phyloP scores from a whole-genome alignment of 192 early-diverging fungal species.

The Martensiomyces pterosporus region DNA sequence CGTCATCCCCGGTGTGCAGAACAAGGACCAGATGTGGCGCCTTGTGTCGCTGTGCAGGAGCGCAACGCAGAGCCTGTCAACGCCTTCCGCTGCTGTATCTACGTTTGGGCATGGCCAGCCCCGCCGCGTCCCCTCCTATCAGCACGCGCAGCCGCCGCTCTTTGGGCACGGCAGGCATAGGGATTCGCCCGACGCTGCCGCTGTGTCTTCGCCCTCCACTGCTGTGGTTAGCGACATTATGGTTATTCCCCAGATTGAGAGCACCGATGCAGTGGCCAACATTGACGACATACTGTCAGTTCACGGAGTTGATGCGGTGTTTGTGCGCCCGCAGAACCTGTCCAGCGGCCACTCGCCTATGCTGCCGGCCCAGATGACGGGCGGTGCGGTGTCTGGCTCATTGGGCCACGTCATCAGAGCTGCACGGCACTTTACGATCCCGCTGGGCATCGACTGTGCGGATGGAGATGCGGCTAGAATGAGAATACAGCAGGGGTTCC shows the following conservation, averaged over 20 bases:
- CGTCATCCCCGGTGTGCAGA: constrained; percentile 28
- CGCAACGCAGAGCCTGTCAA: too few relatives aligned
- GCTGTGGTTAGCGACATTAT: constrained; percentile 6
- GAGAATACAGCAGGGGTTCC: constrained; percentile 27
- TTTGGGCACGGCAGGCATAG: too few relatives aligned
- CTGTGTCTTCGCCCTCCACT: too few relatives aligned
- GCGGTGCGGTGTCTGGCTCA: background rate
- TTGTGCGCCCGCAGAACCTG: constrained; percentile 16
- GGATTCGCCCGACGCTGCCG: too few relatives aligned
- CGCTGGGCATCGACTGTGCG: constrained; percentile 27
- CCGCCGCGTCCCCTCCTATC: background rate
- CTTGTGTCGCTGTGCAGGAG: constrained; percentile 11
- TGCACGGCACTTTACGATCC: constrained; percentile 11
- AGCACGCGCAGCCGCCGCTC: background rate
- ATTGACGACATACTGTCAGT: constrained; percentile 37
- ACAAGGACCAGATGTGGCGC: constrained; percentile 26
- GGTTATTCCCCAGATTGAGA: constrained; percentile 41
- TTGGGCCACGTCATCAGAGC: constrained; percentile 9
- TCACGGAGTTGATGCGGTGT: constrained; percentile 39
- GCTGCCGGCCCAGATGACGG: background rate
- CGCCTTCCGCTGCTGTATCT: too few relatives aligned
- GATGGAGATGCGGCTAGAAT: constrained; percentile 17
- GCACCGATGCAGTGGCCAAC: constrained; percentile 12
- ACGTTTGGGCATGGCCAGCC: too few relatives aligned
- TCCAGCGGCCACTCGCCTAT: background rate